Percentiles rank a stretch among this genome's conserved stretches.
phyloP scores from a whole-genome alignment of 352 stramenopile genomes.

The Globisporangium parvum region DNA sequence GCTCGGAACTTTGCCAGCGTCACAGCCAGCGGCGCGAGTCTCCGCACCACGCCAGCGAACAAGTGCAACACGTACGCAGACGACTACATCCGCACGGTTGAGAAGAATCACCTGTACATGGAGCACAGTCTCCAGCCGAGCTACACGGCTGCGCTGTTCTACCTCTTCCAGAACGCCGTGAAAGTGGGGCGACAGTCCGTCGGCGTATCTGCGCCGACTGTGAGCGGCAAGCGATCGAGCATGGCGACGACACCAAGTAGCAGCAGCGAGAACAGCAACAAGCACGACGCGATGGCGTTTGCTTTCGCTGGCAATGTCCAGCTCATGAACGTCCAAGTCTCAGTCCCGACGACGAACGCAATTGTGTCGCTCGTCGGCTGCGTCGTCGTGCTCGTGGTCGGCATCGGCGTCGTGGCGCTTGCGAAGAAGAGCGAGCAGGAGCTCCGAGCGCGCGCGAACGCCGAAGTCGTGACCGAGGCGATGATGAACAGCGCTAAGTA shows the following conservation, averaged over 20 bases:
- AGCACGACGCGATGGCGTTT: too few relatives aligned
- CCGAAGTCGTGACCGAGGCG: constrained; percentile 1
- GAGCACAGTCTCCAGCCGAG: constrained; percentile 26
- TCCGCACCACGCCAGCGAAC: not conserved
- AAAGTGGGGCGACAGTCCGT: too few relatives aligned
- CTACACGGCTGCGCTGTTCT: constrained; percentile 29
- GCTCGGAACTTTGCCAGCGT: constrained; percentile 6
- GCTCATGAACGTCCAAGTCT: constrained; percentile 8
- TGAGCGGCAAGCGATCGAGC: not conserved
- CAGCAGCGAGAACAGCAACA: not conserved
- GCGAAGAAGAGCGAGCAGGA: not conserved
- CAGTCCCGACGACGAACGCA: constrained; percentile 3
- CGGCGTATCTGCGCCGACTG: too few relatives aligned
- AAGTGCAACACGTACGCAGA: constrained; percentile 8
- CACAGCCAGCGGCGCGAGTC: not conserved
- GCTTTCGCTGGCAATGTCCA: constrained; percentile 3
- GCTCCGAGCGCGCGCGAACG: constrained; percentile 3
- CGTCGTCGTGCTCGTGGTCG: not conserved
- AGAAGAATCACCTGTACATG: constrained; percentile 39
- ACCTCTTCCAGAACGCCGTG: constrained; percentile 28
- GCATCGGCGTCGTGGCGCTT: not conserved
- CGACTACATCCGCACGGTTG: constrained; percentile 8
- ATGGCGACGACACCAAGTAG: not conserved
- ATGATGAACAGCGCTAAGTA: constrained; percentile 8
- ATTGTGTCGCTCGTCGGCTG: constrained; percentile 8